A percentile compares a stretch with the other conserved stretches of the same genome.
Conservation (phyloP, 257 asterid species). For the Lycium barbarum region DNA sequence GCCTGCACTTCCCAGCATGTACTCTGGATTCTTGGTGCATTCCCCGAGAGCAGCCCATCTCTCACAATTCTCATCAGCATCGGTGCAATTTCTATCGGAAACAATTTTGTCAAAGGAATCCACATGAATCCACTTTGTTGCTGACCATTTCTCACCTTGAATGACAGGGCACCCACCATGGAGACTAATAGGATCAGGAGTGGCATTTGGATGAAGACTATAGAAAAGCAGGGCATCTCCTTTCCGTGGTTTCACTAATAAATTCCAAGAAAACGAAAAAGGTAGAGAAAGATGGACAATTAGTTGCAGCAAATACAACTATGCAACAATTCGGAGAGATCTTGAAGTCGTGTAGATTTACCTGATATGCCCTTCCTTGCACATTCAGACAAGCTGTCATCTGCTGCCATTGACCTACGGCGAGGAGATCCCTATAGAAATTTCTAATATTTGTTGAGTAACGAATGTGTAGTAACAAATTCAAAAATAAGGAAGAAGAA, state of each 20-base stretch:
- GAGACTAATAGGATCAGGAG: conserved; percentile 75
- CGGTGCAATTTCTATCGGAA: conserved; percentile 55
- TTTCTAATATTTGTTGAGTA: conserved; percentile 17
- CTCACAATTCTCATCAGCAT: conserved; percentile 63
- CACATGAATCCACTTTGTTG: conserved; percentile 96
- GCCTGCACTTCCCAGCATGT: conserved; percentile 82
- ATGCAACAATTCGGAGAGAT: conserved; percentile 18
- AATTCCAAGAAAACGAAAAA: neutral
- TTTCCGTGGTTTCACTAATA: conserved; percentile 81
- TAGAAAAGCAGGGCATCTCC: conserved; percentile 93
- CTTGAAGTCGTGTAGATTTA: conserved; percentile 37
- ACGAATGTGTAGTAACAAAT: neutral
- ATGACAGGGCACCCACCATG: conserved; percentile 95
- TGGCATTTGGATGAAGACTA: conserved; percentile 73
- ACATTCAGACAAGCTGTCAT: conserved; percentile 77
- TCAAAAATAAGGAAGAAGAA: neutral
- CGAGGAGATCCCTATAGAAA: conserved; percentile 65
- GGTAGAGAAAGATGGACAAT: conserved; percentile 10
- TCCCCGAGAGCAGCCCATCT: conserved; percentile 94
- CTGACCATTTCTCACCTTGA: conserved; percentile 96
- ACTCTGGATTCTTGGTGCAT: conserved; percentile 85
- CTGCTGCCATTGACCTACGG: conserved; percentile 67
- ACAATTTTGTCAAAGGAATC: conserved; percentile 69
- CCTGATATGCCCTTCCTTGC: conserved; percentile 90
- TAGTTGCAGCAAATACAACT: neutral